Evolutionary conservation across 345 rosid species (phyloP).

Genomic region (Bretschneidera sinensis): DNA sequence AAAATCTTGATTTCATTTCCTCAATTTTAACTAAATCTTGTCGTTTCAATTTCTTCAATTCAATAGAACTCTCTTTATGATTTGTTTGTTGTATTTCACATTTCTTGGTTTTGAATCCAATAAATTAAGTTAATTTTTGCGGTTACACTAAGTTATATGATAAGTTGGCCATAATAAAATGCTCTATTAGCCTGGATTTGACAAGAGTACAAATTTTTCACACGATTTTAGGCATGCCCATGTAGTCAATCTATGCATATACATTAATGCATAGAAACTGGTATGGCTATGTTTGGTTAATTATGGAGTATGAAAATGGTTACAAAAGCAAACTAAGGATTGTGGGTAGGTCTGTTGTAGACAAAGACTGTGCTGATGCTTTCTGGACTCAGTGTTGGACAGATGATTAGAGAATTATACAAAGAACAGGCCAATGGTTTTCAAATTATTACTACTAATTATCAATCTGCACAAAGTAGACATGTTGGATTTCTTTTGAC

Average conservation of each 20-base stretch:
- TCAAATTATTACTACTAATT: too few species aligned
- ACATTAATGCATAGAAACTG: neutral
- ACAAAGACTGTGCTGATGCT: too few species aligned
- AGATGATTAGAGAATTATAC: too few species aligned
- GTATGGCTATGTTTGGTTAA: neutral
- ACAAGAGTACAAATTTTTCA: neutral
- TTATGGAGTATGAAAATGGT: neutral
- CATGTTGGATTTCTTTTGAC: neutral
- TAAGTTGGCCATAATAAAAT: neutral
- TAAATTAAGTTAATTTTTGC: too few species aligned
- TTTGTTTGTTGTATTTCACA: neutral
- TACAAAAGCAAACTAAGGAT: too few species aligned
- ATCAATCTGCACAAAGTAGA: neutral
- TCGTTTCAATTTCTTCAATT: neutral
- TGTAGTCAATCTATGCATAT: too few species aligned
- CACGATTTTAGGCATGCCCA: neutral
- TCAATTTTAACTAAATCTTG: too few species aligned
- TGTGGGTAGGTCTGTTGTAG: neutral
- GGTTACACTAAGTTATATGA: neutral
- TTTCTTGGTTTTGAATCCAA: too few species aligned
- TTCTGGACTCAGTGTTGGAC: too few species aligned
- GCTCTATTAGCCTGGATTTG: neutral
- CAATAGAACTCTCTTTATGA: neutral
- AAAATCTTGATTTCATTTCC: neutral
- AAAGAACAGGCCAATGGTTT: neutral